phyloP scores from a whole-genome alignment of 257 asterid genomes.

The Petrea volubilis region DNA sequence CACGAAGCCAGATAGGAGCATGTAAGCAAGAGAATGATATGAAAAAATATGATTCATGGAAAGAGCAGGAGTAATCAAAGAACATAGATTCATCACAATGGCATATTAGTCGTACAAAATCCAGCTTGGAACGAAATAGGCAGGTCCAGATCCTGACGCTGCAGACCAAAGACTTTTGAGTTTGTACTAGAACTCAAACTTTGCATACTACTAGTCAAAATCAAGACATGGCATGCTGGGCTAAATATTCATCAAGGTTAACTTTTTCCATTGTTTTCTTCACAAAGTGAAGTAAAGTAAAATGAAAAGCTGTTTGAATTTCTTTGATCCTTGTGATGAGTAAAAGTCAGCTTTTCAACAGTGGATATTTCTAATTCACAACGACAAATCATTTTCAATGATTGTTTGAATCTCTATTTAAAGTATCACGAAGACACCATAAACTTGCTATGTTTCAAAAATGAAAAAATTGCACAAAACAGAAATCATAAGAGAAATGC shows the following conservation, averaged over 20 bases:
- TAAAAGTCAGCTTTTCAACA: not conserved
- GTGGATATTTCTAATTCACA: not conserved
- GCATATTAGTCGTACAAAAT: not conserved
- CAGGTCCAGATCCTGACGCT: too few relatives aligned
- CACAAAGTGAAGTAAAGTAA: not conserved
- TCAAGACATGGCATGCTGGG: not conserved
- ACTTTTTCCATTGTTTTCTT: not conserved
- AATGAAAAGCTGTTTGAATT: not conserved
- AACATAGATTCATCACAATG: not conserved
- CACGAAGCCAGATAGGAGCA: not conserved
- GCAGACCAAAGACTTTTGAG: too few relatives aligned
- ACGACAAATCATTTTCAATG: not conserved
- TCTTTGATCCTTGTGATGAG: not conserved
- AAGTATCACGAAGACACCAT: not conserved
- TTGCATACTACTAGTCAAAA: not conserved
- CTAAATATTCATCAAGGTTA: not conserved
- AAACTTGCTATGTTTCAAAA: not conserved
- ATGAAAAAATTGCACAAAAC: not conserved
- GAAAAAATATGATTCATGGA: not conserved
- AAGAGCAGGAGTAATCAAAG: not conserved
- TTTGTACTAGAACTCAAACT: not conserved
- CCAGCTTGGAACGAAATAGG: slow-evolving; percentile 8
- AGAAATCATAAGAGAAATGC: not conserved
- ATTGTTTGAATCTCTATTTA: not conserved
- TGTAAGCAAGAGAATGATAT: not conserved